Base-by-base conservation (phyloP, 441 rosid genomes). In the Erodium trifolium region DNA sequence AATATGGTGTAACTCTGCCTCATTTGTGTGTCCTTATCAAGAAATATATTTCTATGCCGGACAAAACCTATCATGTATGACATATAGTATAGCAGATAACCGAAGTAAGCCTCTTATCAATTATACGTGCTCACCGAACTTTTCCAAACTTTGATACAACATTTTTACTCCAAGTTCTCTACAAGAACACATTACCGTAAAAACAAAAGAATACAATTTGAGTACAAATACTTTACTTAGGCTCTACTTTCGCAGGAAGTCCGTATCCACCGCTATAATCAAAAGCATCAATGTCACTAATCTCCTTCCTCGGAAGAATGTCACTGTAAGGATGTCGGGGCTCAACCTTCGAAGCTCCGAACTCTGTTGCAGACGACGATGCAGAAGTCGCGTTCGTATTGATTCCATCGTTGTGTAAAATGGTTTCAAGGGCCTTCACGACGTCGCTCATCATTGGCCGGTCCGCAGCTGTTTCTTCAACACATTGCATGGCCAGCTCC, bases 401-500 rank as follows among this genome's bases (percentile, higher is more conserved):
- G 31, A 86, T 70, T 39, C 97, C 97, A 65, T 88, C 91, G 55
- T 84, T 85, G 71, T 92, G 92, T 65, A 92, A 62, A 23, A 94
- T 83, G 12, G 79, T 86, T 80, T 94, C 99, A 2, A 94, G 82
- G 68, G 79, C 87, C 80, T 90, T 94, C 10, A 88, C 97, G n/a
- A 86, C 90, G 37, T 90, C 91, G n/a, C 98, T 87, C 97, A 92
- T 94, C 2, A 89, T 87, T 29, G 99, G 99, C 12, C 98, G 88
- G 70, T 92, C 90, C 29, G 80, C 69, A 0, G 93, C 97, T 5
- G 92, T 84, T 78, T 94, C 99, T 77, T 94, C 96, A 0, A 88
- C 94, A 45, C 99, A 92, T 70, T 84, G 90, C 77, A 92, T 37
- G 0, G 97, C 96, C 71, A 94, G 49, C 12, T 94, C 99, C 78